Base-by-base conservation (phyloP, 176 grass and related monocot genomes). In the Leersia perrieri region DNA sequence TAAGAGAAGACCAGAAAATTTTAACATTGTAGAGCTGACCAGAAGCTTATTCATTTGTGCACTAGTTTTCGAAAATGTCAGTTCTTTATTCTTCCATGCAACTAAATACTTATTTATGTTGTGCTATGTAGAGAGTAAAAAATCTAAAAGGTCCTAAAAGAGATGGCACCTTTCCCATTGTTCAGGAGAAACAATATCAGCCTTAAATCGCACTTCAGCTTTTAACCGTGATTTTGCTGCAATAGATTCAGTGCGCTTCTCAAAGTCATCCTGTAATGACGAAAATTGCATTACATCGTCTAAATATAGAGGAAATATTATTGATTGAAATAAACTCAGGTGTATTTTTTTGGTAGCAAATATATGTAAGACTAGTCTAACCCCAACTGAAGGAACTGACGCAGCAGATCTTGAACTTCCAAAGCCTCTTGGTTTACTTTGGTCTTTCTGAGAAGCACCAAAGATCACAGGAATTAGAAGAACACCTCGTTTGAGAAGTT, bases 121-220 rank as follows among this genome's bases (percentile, higher is more conserved):
- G 45, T 72, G 16, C 38, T 74, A 80, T 42, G 22, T 55, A 80
- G 32, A 57, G 31, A 20, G 29, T 39, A 60, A 77, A 53, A 77
- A 27, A 70, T 80, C 60, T 34, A 33, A 60, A 80, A 80, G 30
- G 33, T n/a, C n/a, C n/a, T 68, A 69, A 82, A 89, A 85, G 9
- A 34, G 76, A 90, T 71, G 31, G 23, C 26, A 98, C 96, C 96
- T 95, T 93, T 98, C 92, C 96, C 96, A 98, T 91, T 98, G 92
- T 85, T 91, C 85, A 84, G 90, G 95, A 69, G 92, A 98, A 39
- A 98, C 74, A 70, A 93, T 74, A 74, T 98, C 95, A 35, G 95
- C 92, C 67, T 93, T 98, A 94, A 98, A 98, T 47, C 90, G 90
- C 62, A 95, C 30, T 78, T 98, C 92, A 51, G 92, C 82, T 84